Conservation (phyloP, 176 grass and related monocot genomes). For the Eragrostis nindensis region DNA sequence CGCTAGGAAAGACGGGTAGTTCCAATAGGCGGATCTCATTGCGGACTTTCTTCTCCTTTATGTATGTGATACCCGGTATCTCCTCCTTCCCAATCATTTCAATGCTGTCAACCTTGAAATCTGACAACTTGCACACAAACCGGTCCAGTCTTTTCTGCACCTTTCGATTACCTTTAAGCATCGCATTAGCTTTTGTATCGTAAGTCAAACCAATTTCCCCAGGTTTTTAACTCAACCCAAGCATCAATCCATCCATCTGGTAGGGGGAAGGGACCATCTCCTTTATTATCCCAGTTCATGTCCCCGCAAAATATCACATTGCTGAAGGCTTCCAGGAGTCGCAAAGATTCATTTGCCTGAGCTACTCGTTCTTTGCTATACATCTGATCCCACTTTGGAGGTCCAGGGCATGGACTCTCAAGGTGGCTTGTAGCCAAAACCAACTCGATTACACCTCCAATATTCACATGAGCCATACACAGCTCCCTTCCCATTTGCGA, state of each 20-base stretch:
- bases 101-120: conserved; percentile 67
- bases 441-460: conserved; percentile 45
- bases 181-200: conserved; percentile 71
- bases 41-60: conserved; percentile 74
- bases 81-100: conserved; percentile 79
- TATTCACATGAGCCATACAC: conserved; percentile 53
- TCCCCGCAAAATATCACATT: conserved; percentile 78
- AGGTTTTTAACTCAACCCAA: conserved; percentile 68
- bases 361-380: conserved; percentile 67
- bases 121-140: conserved; percentile 56
- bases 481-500: conserved; percentile 85
- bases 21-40: conserved; percentile 47
- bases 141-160: conserved; percentile 79
- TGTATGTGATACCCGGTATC: conserved; percentile 64
- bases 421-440: conserved; percentile 78
- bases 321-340: conserved; percentile 40
- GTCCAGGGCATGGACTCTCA: conserved; percentile 83
- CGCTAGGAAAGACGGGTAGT: conserved; percentile 81
- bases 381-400: conserved; percentile 88
- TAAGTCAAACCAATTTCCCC: conserved; percentile 79
- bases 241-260: conserved; percentile 70
- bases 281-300: conserved; percentile 93
- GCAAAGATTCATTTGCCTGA: conserved; percentile 67
- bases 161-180: conserved; percentile 67
- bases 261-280: conserved; percentile 70